Evolutionary conservation across 169 alveolate genomes (phyloP), one percentile per base, ranked within the genome.

Genomic region (Theileria orientalis): DNA sequence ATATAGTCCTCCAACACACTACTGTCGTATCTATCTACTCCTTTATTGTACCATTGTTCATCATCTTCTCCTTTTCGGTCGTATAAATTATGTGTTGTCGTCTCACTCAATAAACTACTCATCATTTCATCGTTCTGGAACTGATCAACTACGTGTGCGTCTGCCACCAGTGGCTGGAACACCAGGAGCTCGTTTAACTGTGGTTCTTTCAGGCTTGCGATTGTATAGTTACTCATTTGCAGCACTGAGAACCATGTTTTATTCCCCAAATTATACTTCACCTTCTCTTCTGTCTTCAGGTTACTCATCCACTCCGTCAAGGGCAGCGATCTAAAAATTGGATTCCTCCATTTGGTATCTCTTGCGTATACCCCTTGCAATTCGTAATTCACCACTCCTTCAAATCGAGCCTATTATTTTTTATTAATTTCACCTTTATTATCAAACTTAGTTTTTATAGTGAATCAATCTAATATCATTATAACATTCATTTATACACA

Each of bases 151-250:
- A 62, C 0, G 1, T 44, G 1, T 2, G 3, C 25, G 3, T 76
- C 80, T 6, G 74, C 52, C 13, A 76, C 23, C 2, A 57, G n/a
- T 19, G 86, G 86, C 57, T 76, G 86, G 30, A 76, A 25, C 5
- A 63, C 66, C 16, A 76, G 16, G 46, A 68, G 66, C 61, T 76
- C 73, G 35, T 69, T 68, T 29, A 66, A 68, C n/a, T 76, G 86
- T 7, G 86, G 86, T 3, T 74, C 67, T 1, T 74, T 68, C 2
- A 69, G 69, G 0, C 71, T 44, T 1, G 80, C 72, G 57, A 51
- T 11, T 40, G 49, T 51, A 37, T 51, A 44, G 7, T 56, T 71
- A 68, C 47, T 75, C 86, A 76, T 76, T 64, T 61, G 32, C n/a
- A 76, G 23, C 27, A 76, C 59, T 59, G 33, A 41, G 16, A 76